These are phyloP conservation scores for Ogataea polymorpha DNA, from an alignment of 805 yeast species.

Conservation along the genomic window DNA sequence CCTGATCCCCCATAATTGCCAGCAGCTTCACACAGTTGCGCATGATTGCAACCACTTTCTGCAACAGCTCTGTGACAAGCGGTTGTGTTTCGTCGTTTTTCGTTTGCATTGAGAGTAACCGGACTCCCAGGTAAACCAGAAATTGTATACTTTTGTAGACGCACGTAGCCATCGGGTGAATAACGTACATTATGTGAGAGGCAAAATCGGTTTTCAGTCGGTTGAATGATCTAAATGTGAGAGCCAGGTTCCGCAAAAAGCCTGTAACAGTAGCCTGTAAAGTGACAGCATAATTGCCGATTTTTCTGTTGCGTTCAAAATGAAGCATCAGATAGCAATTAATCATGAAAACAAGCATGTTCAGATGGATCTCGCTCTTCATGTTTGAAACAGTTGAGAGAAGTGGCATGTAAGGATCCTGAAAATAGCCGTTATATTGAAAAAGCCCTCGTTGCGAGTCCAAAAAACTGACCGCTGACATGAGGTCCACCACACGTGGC, in stretches of 20 bases:
- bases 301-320: slow-evolving; percentile 13
- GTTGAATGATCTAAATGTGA: slow-evolving; percentile 5
- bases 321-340: slow-evolving; percentile 20
- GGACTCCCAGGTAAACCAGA: slow-evolving; percentile 10
- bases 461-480: slow-evolving; percentile 14
- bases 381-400: not conserved
- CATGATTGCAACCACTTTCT: slow-evolving; percentile 5
- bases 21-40: slow-evolving; percentile 12
- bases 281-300: slow-evolving; percentile 3
- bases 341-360: slow-evolving; percentile 15
- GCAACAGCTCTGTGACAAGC: not conserved
- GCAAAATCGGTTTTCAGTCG: slow-evolving; percentile 7
- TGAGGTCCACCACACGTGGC: slow-evolving; percentile 26
- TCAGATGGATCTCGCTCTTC: slow-evolving; percentile 3
- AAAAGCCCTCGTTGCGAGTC: slow-evolving; percentile 4
- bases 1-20: slow-evolving; percentile 19
- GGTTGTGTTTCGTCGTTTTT: not conserved
- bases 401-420: not conserved
- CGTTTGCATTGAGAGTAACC: slow-evolving; percentile 10
- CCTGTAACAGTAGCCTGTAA: slow-evolving; percentile 1
- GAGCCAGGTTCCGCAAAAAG: slow-evolving; percentile 4
- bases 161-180: slow-evolving; percentile 8
- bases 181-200: slow-evolving; percentile 7
- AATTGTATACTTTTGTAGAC: slow-evolving; percentile 15
- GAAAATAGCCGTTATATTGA: not conserved